Evolutionary conservation across 345 rosid genomes (phyloP), one percentile per base, ranked within the genome.

Genomic region (Bruguiera parviflora): DNA sequence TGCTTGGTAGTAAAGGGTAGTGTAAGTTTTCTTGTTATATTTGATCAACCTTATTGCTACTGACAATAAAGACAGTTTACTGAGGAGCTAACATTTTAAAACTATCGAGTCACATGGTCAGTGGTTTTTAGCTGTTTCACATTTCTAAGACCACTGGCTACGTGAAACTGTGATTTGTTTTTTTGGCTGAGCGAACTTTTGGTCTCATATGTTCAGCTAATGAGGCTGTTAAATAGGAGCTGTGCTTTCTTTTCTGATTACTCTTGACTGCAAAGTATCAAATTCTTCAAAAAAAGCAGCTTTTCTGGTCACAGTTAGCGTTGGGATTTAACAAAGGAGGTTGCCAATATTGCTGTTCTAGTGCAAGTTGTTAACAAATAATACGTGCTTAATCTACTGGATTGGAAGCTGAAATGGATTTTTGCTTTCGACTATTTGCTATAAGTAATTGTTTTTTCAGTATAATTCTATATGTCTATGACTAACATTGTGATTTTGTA

Each of bases 401-500:
- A 43, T 43, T 43, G 49, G 19, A 43, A 43, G 49, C 49, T 43
- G 49, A 43, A 43, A 11, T 43, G 49, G 18, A 43, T 43, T 43
- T 43, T 43, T 43, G 18, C 1, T 43, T 43, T 3, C 4, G 13
- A 43, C 18, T 43, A 13, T 43, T 43, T 43, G 49, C 18, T 24
- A 56, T 6, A 56, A 56, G 59, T 21, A 31, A 6, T 64, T 13
- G 0, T 64, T 21, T 25, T 6, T 65, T 47, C 21, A 49, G 7
- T 7, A 4, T 58, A 33, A 15, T 47, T 57, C 32, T 58, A 25
- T 33, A 47, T 46, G 18, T 59, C n/a, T 35, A 20, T 52, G 9
- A 51, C 57, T 79, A 64, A 72, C 69, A 15, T 53, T 37, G 1
- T 1, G 11, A 0, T 70, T 16, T 19, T 61, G 22, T 51, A 35